These are phyloP conservation scores for Rutstroemia sp. DNA, from an alignment of 2,329 filamentous ascomycete genomes.

Conservation along the genomic window DNA sequence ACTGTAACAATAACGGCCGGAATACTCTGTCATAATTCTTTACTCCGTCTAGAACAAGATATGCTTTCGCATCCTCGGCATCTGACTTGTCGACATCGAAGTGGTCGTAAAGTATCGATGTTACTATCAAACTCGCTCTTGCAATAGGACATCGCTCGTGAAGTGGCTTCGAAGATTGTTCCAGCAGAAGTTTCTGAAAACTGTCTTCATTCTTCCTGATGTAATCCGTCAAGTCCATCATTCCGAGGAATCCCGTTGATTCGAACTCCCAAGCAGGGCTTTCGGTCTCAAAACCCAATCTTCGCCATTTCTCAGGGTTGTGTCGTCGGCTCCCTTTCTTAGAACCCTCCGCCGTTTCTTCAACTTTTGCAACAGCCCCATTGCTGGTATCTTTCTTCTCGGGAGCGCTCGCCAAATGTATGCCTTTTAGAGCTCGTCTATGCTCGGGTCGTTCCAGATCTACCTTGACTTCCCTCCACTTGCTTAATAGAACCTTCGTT, in stretches of 20 bases:
- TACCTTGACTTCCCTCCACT: conserved; percentile 80
- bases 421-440: conserved; percentile 64
- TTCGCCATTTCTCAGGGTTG: conserved; percentile 86
- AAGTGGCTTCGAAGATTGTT: conserved; percentile 69
- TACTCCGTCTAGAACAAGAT: conserved; percentile 64
- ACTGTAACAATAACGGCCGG: conserved; percentile 81
- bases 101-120: conserved; percentile 84
- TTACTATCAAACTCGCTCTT: conserved; percentile 78
- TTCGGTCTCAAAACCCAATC: conserved; percentile 86
- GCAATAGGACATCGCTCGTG: conserved; percentile 79
- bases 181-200: conserved; percentile 85
- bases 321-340: conserved; percentile 61
- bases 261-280: conserved; percentile 82
- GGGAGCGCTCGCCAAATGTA: conserved; percentile 76
- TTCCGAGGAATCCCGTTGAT: conserved; percentile 77
- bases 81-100: conserved; percentile 88
- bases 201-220: conserved; percentile 85
- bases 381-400: conserved; percentile 41
- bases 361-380: conserved; percentile 23
- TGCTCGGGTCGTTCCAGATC: conserved; percentile 86
- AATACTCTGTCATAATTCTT: conserved; percentile 82
- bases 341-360: conserved; percentile 33
- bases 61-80: conserved; percentile 68
- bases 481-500: conserved; percentile 78
- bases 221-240: conserved; percentile 97